A percentile compares a stretch with the other conserved stretches of the same genome.
Conservation (phyloP, 2,329 filamentous ascomycete species). For the Zymoseptoria ardabiliae region DNA sequence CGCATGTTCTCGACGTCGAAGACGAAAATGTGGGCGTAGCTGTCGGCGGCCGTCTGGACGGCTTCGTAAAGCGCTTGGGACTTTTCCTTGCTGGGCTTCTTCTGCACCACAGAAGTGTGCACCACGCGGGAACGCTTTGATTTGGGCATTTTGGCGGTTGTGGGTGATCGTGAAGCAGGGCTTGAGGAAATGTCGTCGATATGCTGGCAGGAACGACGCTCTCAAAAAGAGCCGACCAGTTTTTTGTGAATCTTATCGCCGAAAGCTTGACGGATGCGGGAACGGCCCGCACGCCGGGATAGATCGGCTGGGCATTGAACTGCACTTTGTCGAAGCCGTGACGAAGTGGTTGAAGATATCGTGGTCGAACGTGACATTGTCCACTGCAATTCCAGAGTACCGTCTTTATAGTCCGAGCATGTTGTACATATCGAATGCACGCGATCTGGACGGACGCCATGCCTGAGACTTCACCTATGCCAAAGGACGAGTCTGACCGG, state of each 20-base stretch:
- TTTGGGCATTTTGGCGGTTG: slow-evolving; percentile 68
- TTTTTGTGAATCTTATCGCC: too few species aligned
- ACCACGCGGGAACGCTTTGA: slow-evolving; percentile 88
- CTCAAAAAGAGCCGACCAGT: neutral
- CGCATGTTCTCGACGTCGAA: slow-evolving; percentile 96
- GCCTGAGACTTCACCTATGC: neutral
- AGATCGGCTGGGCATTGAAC: too few species aligned
- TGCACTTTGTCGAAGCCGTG: too few species aligned
- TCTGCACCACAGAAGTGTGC: slow-evolving; percentile 82
- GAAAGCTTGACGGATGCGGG: too few species aligned
- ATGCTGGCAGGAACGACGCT: neutral
- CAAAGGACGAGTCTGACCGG: neutral
- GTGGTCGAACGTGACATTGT: neutral
- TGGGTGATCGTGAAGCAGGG: neutral
- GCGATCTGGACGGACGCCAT: neutral
- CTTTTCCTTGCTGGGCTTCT: slow-evolving; percentile 79
- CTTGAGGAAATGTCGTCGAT: neutral
- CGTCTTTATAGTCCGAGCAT: neutral
- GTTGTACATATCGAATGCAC: neutral
- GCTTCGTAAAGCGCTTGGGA: slow-evolving; percentile 82
- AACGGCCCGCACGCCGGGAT: too few species aligned
- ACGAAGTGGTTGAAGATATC: neutral
- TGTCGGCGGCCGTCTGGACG: slow-evolving; percentile 74
- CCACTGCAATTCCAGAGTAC: neutral
- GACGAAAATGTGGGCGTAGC: slow-evolving; percentile 87